Base-by-base conservation (phyloP, 805 yeast genomes). In the Candida pseudoglaebosa region DNA sequence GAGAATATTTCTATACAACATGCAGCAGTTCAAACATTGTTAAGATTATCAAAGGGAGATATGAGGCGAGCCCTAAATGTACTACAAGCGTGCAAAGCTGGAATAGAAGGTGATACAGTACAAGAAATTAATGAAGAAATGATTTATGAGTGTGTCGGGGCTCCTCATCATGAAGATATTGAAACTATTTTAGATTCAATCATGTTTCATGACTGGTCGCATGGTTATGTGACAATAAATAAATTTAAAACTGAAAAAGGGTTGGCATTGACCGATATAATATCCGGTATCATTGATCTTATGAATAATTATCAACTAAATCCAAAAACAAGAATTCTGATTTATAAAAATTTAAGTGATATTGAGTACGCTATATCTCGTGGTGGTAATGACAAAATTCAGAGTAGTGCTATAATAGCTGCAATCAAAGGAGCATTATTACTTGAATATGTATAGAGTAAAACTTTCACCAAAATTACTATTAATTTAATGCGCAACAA, bases 21-120 rank as follows among this genome's bases (percentile, higher is more conserved):
- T 0, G 78, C 70, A 1, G 97, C 95, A 0, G 65, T 75, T 31
- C 60, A 62, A 0, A 80, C 96, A 1, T 65, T 93, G 34, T 67
- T 93, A 40, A 70, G 66, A 38, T 70, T 93, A 39, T 75, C 93
- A n/a, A 77, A 80, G 41, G 99, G 99, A 37, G 99, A 93, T 61
- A 93, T 93, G 99, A 78, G 99, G 66, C 78, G 86, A 36, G 95
- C 95, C 1, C 70, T 93, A 50, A 93, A 93, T 54, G 96, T 93
- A 4, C 62, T 93, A 41, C 99, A 93, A 62, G 95, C 98, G 0
- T 87, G 98, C 59, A 77, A 84, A 45, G 90, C 96, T 0, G 85
- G 95, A 2, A 44, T 58, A 21, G 58, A 50, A 20, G 64, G 61
- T 17, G 70, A 56, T 5, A 63, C 62, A 2, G 78, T 71, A 24